A percentile compares a stretch with the other conserved stretches of the same genome.
Evolutionary conservation across 352 stramenopile species (phyloP).

Genomic region (Elongisporangium senticosum): DNA sequence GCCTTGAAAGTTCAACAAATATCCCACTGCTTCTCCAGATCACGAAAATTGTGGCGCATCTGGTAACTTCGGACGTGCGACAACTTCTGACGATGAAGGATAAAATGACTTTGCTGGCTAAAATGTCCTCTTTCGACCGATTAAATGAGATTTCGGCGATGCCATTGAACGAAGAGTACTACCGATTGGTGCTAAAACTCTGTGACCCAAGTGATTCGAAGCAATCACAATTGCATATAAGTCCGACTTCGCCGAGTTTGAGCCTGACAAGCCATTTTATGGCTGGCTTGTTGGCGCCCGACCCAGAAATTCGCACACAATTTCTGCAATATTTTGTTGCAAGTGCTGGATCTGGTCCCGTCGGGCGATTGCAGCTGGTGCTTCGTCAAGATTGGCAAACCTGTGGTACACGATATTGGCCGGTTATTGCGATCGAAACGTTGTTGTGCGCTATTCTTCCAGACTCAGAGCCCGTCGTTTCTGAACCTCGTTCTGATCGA

Average conservation of each 20-base stretch:
- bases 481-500: not conserved
- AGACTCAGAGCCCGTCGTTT: conserved; percentile 10
- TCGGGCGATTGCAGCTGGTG: conserved; percentile 56
- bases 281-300: conserved; percentile 68
- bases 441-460: conserved; percentile 47
- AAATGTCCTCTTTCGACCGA: conserved; percentile 83
- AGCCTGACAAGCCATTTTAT: conserved; percentile 77
- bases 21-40: conserved; percentile 80
- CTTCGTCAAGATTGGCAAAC: conserved; percentile 84
- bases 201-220: conserved; percentile 64
- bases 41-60: conserved; percentile 67
- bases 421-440: conserved; percentile 71
- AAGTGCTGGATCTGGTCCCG: conserved; percentile 27
- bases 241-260: conserved; percentile 48
- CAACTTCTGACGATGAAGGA: conserved; percentile 83
- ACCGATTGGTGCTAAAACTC: conserved; percentile 67
- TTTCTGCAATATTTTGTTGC: conserved; percentile 76
- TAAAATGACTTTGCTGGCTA: conserved; percentile 82
- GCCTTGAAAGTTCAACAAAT: conserved; percentile 80
- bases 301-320: conserved; percentile 49
- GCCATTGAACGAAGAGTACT: conserved; percentile 78
- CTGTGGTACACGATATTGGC: conserved; percentile 82
- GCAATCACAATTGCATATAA: conserved; percentile 68
- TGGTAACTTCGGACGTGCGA: conserved; percentile 46
- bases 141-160: conserved; percentile 82